Base-by-base conservation (phyloP, 2,329 filamentous ascomycete species). In the Trichoderma koningiopsis region DNA sequence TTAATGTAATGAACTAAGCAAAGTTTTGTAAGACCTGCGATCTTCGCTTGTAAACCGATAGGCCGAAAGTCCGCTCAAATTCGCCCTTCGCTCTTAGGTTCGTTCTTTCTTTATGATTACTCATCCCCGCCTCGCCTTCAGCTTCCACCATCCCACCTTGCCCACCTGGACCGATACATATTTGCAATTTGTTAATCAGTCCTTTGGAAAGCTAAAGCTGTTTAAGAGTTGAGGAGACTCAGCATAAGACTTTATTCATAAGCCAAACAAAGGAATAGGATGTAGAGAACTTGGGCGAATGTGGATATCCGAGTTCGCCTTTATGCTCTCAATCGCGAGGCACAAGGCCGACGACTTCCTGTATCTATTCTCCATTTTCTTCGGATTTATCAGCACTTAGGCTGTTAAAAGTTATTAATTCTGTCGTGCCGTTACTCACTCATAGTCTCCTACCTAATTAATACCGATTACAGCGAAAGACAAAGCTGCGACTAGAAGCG, bases 101-200 rank as follows among this genome's bases (percentile, higher is more conserved):
- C 27, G 14, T 35, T 58, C 37, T 58, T n/a, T 22, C 35, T 14
- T 24, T 7, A 19, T 31, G 55, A 58, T 19, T 67, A 67, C 37
- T 67, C 64, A 59, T 33, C 61, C 16, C n/a, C 37, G 47, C 16
- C 19, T 49, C 10, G 33, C 37, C 13, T 10, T 49, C 11, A 40
- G 10, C 14, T 33, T 4, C 13, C 13, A 13, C 33, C 24, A n/a
- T 43, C 40, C 40, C 40, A 43, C 40, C 16, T 43, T 43, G 37
- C 24, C 16, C 27, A 47, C 14, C n/a, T 13, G 5, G 31, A 47
- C 40, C 29, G 33, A 64, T 55, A 29, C 2, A 29, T 31, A 29
- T 59, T 43, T 67, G 37, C 49, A 40, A 59, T 59, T 59, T 16
- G 55, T 40, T 59, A 59, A 59, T 11, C 6, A 59, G 49, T 40